phyloP scores from a whole-genome alignment of 164 flowering plant species.

The Platanus orientalis region DNA sequence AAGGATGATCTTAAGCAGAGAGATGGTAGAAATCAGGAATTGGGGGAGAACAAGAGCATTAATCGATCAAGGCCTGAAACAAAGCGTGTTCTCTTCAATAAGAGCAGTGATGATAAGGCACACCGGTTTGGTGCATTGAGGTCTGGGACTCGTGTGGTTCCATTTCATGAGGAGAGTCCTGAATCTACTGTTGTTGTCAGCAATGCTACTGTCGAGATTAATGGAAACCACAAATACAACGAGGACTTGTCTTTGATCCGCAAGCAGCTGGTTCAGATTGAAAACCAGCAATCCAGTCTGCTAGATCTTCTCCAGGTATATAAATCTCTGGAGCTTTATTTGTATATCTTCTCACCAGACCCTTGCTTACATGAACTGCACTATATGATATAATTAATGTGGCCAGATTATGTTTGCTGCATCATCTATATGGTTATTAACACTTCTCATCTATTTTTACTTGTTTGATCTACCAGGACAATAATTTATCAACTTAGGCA shows the following conservation, averaged over 20 bases:
- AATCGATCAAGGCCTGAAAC: slow-evolving; percentile 42
- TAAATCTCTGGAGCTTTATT: slow-evolving; percentile 10
- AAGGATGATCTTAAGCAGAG: slow-evolving; percentile 23
- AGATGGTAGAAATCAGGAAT: slow-evolving; percentile 24
- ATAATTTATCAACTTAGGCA: too few relatives aligned
- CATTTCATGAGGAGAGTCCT: slow-evolving; percentile 37
- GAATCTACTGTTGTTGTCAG: slow-evolving; percentile 34
- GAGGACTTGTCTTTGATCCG: slow-evolving; percentile 75
- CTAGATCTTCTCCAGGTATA: slow-evolving; percentile 86
- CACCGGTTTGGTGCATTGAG: slow-evolving; percentile 37
- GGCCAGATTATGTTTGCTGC: not conserved
- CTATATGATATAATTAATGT: not conserved
- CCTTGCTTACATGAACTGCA: slow-evolving; percentile 1
- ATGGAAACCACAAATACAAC: slow-evolving; percentile 36
- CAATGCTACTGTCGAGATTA: slow-evolving; percentile 29
- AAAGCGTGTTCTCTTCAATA: slow-evolving; percentile 43
- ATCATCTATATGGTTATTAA: not conserved
- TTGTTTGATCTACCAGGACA: too few relatives aligned
- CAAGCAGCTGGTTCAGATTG: slow-evolving; percentile 81
- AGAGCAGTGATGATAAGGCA: slow-evolving; percentile 37
- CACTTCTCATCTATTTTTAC: too few relatives aligned
- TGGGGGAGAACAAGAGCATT: slow-evolving; percentile 25
- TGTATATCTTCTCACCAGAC: not conserved
- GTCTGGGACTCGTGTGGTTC: slow-evolving; percentile 71
- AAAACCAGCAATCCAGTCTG: slow-evolving; percentile 76